phyloP scores from a whole-genome alignment of 2,329 filamentous ascomycete genomes.

The Pseudocercospora eumusae region DNA sequence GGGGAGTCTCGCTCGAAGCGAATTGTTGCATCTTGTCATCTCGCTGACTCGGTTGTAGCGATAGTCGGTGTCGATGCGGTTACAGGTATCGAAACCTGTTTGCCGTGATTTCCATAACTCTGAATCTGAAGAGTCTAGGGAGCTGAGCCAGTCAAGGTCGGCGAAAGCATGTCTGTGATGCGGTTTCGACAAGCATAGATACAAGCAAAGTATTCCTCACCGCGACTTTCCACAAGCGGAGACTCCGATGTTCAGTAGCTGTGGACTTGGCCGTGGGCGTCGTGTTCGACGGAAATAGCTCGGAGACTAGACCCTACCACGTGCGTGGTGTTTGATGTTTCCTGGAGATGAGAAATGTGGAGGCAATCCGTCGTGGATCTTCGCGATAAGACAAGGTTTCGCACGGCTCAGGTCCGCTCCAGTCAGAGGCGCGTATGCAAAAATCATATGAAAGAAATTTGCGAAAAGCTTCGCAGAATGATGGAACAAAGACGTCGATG shows the following conservation, averaged over 20 bases:
- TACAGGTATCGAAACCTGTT: neutral
- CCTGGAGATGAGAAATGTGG: slow-evolving; percentile 7
- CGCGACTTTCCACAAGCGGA: neutral
- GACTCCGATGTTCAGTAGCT: neutral
- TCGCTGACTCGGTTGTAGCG: neutral
- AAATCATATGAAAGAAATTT: slow-evolving; percentile 7
- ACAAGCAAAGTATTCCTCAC: neutral
- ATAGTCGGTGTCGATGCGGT: neutral
- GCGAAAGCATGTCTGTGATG: neutral
- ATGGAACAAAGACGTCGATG: too few species aligned
- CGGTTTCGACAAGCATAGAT: neutral
- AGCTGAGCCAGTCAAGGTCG: neutral
- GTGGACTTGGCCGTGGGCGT: neutral
- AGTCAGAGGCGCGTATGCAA: neutral
- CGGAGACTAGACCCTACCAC: slow-evolving; percentile 2
- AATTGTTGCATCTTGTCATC: neutral
- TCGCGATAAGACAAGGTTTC: slow-evolving; percentile 4
- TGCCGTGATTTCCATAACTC: neutral
- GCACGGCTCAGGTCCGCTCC: slow-evolving; percentile 5
- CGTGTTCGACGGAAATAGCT: neutral
- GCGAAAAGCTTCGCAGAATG: neutral
- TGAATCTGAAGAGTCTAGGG: neutral
- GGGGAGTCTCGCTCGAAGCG: neutral
- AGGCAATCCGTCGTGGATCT: slow-evolving; percentile 3
- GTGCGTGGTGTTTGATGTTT: slow-evolving; percentile 3